Percentiles rank a stretch among this genome's conserved stretches.
These are phyloP conservation scores for Echeveria elegans DNA, from an alignment of 164 flowering plant genomes.

Conservation along the genomic window DNA sequence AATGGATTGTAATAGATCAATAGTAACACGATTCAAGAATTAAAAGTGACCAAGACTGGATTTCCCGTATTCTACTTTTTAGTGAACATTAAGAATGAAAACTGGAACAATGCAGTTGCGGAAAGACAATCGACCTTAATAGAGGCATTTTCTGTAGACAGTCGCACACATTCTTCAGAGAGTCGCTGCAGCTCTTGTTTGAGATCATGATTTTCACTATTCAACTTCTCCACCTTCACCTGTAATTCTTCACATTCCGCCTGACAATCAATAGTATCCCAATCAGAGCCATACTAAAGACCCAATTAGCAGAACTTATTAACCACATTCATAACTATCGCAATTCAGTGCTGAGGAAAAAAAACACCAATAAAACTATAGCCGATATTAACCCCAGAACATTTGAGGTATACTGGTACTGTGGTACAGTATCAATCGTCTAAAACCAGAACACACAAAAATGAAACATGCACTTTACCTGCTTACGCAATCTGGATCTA, in stretches of 20 bases:
- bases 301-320: neutral
- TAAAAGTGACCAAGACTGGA: neutral
- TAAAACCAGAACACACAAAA: neutral
- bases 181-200: conserved; percentile 57
- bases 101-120: neutral
- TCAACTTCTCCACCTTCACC: conserved; percentile 50
- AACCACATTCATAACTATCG: neutral
- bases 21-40: neutral
- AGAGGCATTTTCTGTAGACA: conserved; percentile 60
- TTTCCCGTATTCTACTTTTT: neutral
- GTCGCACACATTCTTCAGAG: conserved; percentile 68
- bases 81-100: neutral
- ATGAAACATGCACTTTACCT: conserved; percentile 32
- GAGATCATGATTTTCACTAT: conserved; percentile 47
- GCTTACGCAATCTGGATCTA: conserved; percentile 93
- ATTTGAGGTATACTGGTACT: no score
- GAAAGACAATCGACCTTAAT: conserved; percentile 41
- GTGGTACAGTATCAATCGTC: neutral
- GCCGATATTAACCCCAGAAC: neutral
- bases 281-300: no score
- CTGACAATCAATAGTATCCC: conserved; percentile 28
- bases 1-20: neutral
- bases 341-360: neutral
- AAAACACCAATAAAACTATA: neutral
- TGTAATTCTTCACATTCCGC: conserved; percentile 95